Evolutionary conservation across 1,284 basidiomycete species (phyloP), one percentile per base, ranked within the genome.

Genomic region (Golubevia sp.): DNA sequence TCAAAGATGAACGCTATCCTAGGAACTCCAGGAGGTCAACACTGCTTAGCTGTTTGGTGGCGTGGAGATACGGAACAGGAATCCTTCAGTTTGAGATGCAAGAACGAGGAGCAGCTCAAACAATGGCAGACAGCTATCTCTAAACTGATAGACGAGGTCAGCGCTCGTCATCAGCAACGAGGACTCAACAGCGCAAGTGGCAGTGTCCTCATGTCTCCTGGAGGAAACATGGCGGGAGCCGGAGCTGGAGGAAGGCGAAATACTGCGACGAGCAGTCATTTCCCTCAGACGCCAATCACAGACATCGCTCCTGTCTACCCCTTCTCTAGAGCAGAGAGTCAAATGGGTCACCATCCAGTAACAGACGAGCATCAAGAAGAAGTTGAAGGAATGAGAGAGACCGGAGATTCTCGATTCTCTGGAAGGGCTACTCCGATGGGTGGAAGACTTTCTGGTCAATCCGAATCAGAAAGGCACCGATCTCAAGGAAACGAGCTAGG

Each of bases 71-170:
- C 92, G 70, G 92, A 93, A 71, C 79, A 85, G 54, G 97, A 99
- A 82, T 95, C 90, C 74, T 98, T 99, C 85, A 92, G 93, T 52
- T 88, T 99, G 64, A 91, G 92, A 59, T 97, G 96, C 84, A 89
- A 92, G 60, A 91, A 91, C 24, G 94, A 98, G 81, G 96, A 98
- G 77, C 92, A 95, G 80, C 89, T 97, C 79, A 89, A 89, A 62
- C 91, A 92, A 76, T 99, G 97, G 96, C 92, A 96, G 77, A 87
- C 89, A 20, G 90, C 91, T 67, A 91, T 99, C 72, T 93, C 91
- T 83, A 91, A 92, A 62, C 87, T 97, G 26, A 94, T 97, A 76
- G 90, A 89, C 71, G 88, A 85, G 27, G 71, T 75, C n/a, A n/a
- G n/a, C n/a, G n/a, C n/a, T n/a, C n/a, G n/a, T n/a, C n/a, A n/a